These are phyloP conservation scores for Melocanna baccifera DNA, from an alignment of 176 grass and related monocot species.

Conservation along the genomic window DNA sequence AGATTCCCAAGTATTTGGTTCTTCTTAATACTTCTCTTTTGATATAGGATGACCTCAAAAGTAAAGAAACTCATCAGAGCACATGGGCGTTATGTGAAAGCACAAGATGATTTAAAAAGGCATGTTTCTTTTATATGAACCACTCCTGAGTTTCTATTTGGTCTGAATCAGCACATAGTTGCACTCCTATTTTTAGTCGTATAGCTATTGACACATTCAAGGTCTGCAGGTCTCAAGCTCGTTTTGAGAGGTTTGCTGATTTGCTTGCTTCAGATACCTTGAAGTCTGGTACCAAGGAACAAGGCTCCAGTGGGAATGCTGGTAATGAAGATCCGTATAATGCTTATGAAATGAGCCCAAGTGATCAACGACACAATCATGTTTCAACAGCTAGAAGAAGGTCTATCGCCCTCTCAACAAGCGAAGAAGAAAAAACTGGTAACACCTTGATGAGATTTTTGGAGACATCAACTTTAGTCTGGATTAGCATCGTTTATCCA, in stretches of 20 bases:
- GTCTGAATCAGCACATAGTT: constrained; percentile 2
- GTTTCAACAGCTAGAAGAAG: constrained; percentile 49
- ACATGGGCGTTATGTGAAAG: constrained; percentile 64
- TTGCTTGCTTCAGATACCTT: constrained; percentile 59
- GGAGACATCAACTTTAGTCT: neutral
- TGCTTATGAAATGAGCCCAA: constrained; percentile 59
- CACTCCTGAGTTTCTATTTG: neutral
- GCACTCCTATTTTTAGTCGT: neutral
- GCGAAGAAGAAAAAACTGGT: constrained; percentile 66
- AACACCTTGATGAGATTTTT: constrained; percentile 28
- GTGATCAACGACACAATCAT: constrained; percentile 47
- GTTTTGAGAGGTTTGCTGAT: constrained; percentile 66
- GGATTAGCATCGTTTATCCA: neutral
- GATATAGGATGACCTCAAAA: constrained; percentile 69
- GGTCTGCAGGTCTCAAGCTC: constrained; percentile 59
- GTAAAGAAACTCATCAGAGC: constrained; percentile 72
- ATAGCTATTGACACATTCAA: constrained; percentile 18
- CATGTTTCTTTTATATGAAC: constrained; percentile 35
- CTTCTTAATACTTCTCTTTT: neutral
- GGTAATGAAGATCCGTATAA: constrained; percentile 43
- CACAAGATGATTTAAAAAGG: constrained; percentile 80
- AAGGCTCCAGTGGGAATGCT: constrained; percentile 56
- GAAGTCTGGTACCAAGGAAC: constrained; percentile 52
- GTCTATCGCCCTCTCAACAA: constrained; percentile 37
- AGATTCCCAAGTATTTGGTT: neutral